A percentile compares a stretch with the other conserved stretches of the same genome.
phyloP scores from a whole-genome alignment of 176 grass and related monocot species.

The Canna indica region DNA sequence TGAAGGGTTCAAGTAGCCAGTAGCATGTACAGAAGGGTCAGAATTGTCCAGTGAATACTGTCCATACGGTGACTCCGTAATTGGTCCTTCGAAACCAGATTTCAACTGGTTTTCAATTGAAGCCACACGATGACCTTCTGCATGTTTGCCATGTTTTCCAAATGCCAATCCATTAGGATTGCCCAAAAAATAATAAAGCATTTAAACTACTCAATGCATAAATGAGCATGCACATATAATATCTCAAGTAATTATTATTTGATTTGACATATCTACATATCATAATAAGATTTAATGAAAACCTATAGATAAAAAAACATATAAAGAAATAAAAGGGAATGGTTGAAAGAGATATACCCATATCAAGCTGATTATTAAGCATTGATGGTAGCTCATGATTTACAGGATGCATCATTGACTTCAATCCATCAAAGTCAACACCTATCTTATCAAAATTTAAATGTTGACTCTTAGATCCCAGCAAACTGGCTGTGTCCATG shows the following conservation, averaged over 20 bases:
- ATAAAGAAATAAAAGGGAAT: background rate
- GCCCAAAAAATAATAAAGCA: background rate
- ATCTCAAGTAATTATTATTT: background rate
- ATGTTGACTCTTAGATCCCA: slow-evolving; percentile 26
- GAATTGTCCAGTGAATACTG: background rate
- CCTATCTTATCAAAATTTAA: slow-evolving; percentile 38
- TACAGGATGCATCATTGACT: slow-evolving; percentile 28
- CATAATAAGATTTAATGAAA: background rate
- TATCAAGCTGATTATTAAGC: background rate
- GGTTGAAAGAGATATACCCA: slow-evolving; percentile 9
- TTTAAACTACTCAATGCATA: background rate
- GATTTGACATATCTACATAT: background rate
- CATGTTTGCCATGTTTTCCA: background rate
- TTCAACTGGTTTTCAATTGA: slow-evolving; percentile 13
- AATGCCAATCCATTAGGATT: slow-evolving; percentile 8
- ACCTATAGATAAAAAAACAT: background rate
- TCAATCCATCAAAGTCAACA: slow-evolving; percentile 31
- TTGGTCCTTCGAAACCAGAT: slow-evolving; percentile 4
- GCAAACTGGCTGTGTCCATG: slow-evolving; percentile 21
- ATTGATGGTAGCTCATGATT: background rate
- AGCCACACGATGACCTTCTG: background rate
- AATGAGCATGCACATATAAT: background rate
- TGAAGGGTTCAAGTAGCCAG: slow-evolving; percentile 12
- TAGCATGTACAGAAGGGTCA: background rate
- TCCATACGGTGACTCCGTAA: background rate